Conservation (phyloP, 2,329 filamentous ascomycete species). For the Arthrobotrys musiformis region DNA sequence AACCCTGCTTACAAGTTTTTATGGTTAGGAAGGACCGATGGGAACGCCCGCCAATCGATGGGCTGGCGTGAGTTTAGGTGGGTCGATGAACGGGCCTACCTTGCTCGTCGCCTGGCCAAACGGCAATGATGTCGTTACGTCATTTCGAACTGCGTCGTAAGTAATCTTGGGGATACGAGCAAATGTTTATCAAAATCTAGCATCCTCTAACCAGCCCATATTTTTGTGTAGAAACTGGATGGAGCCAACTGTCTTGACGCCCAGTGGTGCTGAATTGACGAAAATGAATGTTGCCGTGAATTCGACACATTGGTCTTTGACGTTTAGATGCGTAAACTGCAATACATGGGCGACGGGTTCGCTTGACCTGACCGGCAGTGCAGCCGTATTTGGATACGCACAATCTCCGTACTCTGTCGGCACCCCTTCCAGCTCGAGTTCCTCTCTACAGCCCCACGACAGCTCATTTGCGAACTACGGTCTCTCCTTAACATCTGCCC, state of each 20-base stretch:
- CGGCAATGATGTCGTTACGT: conserved; percentile 63
- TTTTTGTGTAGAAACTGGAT: conserved; percentile 63
- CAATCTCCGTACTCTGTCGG: conserved; percentile 61
- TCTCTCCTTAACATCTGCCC: conserved; percentile 63
- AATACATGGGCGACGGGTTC: conserved; percentile 66
- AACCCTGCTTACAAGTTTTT: conserved; percentile 28
- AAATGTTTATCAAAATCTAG: background rate
- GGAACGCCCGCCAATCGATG: conserved; percentile 65
- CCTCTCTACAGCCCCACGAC: conserved; percentile 63
- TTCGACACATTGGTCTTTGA: conserved; percentile 68
- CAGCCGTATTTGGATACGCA: conserved; percentile 63
- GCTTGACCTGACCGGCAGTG: conserved; percentile 59
- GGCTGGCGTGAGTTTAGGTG: conserved; percentile 66
- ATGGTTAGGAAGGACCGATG: conserved; percentile 58
- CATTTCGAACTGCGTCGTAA: conserved; percentile 63
- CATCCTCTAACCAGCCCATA: background rate
- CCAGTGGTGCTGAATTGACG: conserved; percentile 63
- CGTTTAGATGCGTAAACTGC: conserved; percentile 68
- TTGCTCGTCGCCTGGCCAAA: conserved; percentile 68
- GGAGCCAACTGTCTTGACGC: conserved; percentile 65
- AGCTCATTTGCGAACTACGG: conserved; percentile 68
- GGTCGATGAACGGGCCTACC: conserved; percentile 66
- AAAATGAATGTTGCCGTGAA: conserved; percentile 69
- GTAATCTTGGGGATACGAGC: conserved; percentile 55
- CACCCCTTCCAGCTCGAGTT: conserved; percentile 60